A percentile compares a stretch with the other conserved stretches of the same genome.
Conservation (phyloP, 2,329 filamentous ascomycete genomes). For the Aspergillus sp. region DNA sequence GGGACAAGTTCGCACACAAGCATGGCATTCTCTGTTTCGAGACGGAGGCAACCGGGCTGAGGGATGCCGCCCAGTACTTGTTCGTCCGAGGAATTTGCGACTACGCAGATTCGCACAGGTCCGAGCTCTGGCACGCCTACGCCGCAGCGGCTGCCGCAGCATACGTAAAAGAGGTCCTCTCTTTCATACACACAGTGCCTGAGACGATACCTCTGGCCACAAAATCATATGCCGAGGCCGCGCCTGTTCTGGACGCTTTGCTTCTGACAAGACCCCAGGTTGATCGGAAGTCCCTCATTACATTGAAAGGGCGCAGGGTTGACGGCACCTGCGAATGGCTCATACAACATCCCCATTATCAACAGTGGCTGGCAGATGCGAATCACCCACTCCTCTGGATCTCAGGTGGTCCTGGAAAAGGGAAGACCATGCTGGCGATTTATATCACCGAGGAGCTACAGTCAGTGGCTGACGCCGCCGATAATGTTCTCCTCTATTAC, state of each 20-base stretch:
- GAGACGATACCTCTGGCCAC: background rate
- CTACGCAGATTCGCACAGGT: constrained; percentile 3
- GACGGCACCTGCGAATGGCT: constrained; percentile 20
- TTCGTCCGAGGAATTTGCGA: constrained; percentile 6
- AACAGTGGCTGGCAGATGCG: constrained; percentile 19
- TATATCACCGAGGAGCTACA: constrained; percentile 30
- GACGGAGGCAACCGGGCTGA: constrained; percentile 4
- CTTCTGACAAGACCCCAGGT: background rate
- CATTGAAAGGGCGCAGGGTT: background rate
- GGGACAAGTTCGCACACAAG: background rate
- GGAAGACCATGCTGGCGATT: constrained; percentile 42
- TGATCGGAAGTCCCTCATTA: background rate
- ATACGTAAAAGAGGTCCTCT: background rate
- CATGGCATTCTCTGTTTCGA: constrained; percentile 2
- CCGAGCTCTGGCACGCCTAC: constrained; percentile 2
- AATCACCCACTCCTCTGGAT: constrained; percentile 38
- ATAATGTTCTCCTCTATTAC: constrained; percentile 21
- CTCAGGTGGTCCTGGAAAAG: constrained; percentile 37
- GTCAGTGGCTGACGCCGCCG: background rate
- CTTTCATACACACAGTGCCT: background rate
- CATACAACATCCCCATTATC: constrained; percentile 19
- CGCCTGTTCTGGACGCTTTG: background rate
- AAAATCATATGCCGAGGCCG: background rate
- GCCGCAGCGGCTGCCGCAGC: background rate
- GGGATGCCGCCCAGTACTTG: background rate